Base-by-base conservation (phyloP, 495 filamentous ascomycete genomes). In the Aspergillus haitiensis region DNA sequence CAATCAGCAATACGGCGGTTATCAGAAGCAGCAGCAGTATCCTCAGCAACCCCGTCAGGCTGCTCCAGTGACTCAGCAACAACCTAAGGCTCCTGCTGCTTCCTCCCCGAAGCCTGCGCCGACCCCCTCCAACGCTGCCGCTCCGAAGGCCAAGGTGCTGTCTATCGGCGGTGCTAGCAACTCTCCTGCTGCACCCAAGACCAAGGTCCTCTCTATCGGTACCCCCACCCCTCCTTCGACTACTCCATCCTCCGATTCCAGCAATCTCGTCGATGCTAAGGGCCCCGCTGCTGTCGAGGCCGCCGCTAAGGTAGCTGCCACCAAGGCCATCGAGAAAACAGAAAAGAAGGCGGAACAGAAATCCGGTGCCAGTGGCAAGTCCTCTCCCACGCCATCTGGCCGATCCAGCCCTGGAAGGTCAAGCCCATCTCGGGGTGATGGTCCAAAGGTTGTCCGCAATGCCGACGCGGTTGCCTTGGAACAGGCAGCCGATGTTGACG, bases 401-500 rank as follows among this genome's bases (percentile, higher is more conserved):
- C 83, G 89, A 15, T 88, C 85, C 9, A 92, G 87, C 66, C 90
- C 91, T 12, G 79, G 83, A 5, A 71, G 80, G 39, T 78, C 70
- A 6, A 81, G 78, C 63, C 76, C 79, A 8, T 76, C 77, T 18
- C 77, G 80, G 27, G 69, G 63, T n/a, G 78, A 77, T 40, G 63
- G 61, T n/a, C 78, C 77, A 42, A 82, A 83, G 64, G 80, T 71
- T 15, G 75, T 81, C 10, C 87, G 92, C 56, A 87, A 90, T 56
- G 90, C 82, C 12, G 89, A 97, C 73, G 88, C 88, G 13, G 92
- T 99, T 40, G 83, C 86, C 37, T 90, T 92, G 72, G 89, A 92
- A 66, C 94, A 98, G 67, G 80, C 83, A 12, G 92, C 90, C 16
- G 91, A 95, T 73, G 87, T 99, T 3, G 94, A 98, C 62, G 91